Conservation (phyloP, 129 eudicot species). For the Flaveria robusta region DNA sequence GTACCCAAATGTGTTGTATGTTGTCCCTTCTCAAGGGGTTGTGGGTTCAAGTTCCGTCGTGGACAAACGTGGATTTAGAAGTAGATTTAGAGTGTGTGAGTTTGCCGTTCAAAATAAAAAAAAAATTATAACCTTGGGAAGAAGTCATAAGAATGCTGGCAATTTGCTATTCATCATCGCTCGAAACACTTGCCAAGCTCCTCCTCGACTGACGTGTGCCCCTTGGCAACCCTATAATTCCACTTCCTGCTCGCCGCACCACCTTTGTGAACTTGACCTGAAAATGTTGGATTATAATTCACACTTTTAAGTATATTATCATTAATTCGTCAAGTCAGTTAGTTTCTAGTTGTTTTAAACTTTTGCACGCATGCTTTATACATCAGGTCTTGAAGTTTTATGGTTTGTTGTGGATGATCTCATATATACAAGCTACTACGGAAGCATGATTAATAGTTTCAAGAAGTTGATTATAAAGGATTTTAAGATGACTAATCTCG, state of each 20-base stretch:
- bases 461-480: background rate
- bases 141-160: constrained; percentile 12
- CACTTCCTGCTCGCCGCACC: constrained; percentile 40
- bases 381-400: no score
- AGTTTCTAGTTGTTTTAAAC: background rate
- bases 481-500: no score
- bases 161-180: constrained; percentile 39
- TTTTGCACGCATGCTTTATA: no score
- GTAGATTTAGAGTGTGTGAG: no score
- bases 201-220: constrained; percentile 36
- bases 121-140: constrained; percentile 3
- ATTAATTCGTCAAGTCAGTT: background rate
- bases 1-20: no score
- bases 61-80: no score
- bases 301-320: background rate
- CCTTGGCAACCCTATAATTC: constrained; percentile 41
- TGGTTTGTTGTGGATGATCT: no score
- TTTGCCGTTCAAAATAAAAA: no score
- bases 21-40: no score
- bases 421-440: background rate
- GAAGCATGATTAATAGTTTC: background rate
- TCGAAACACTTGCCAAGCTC: constrained; percentile 47
- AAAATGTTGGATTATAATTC: constrained; percentile 7
- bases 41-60: no score
- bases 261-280: constrained; percentile 44